These are phyloP conservation scores for Cercospora citrullina DNA, from an alignment of 2,329 filamentous ascomycete genomes.

Conservation along the genomic window DNA sequence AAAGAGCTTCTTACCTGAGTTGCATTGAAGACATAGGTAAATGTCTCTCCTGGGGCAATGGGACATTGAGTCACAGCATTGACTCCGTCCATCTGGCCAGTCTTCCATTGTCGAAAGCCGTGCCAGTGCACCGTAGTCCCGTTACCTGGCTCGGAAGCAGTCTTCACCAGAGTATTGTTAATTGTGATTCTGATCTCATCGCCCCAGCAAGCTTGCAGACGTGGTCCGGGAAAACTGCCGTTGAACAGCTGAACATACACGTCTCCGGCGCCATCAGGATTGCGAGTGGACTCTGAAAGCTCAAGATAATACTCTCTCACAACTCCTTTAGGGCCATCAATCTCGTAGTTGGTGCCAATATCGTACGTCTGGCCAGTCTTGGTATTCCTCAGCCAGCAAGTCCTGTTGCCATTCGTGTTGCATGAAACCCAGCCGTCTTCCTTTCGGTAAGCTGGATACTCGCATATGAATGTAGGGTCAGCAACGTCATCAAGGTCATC, in stretches of 20 bases:
- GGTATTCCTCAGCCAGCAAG: not conserved
- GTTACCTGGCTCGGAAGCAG: constrained; percentile 30
- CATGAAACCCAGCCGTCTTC: constrained; percentile 4
- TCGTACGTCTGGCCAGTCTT: not conserved
- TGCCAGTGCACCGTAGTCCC: constrained; percentile 55
- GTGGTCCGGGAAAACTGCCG: constrained; percentile 50
- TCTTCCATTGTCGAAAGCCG: constrained; percentile 50
- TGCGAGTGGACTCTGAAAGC: not conserved
- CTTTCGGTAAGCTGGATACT: not conserved
- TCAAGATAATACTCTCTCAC: not conserved
- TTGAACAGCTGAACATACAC: constrained; percentile 45
- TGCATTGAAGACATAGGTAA: constrained; percentile 42
- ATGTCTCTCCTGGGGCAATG: constrained; percentile 37
- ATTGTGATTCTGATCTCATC: constrained; percentile 38
- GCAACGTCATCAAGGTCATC: not conserved
- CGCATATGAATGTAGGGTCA: not conserved
- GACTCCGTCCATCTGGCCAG: constrained; percentile 53
- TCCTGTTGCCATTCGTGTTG: not conserved
- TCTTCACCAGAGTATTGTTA: constrained; percentile 34
- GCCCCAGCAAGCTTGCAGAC: constrained; percentile 47
- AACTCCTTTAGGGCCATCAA: not conserved
- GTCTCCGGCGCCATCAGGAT: not conserved
- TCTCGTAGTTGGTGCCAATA: not conserved
- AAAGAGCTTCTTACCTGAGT: not conserved
- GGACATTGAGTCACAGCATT: constrained; percentile 50